Evolutionary conservation across 2,329 filamentous ascomycete genomes (phyloP).

Genomic region (Spiromastix sp.): DNA sequence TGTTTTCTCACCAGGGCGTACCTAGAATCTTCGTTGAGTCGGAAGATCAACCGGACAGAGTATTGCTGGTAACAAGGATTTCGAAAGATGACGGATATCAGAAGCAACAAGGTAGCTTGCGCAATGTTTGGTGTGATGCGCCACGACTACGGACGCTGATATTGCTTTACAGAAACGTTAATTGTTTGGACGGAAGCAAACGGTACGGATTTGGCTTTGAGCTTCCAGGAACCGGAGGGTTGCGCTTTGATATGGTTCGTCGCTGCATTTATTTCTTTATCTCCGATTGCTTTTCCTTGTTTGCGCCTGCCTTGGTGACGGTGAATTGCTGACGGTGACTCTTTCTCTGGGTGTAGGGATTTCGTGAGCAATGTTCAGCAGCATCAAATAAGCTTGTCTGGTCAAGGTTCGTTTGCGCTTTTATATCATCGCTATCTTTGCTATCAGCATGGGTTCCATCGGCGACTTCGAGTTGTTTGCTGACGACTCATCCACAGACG

Average conservation of each 20-base stretch:
- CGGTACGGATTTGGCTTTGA: constrained; percentile 91
- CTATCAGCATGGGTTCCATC: constrained; percentile 3
- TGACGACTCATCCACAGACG: constrained; percentile 53
- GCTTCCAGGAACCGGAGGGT: constrained; percentile 94
- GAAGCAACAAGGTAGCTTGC: constrained; percentile 93
- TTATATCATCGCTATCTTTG: not conserved
- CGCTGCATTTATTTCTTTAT: constrained; percentile 11
- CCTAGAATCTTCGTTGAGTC: constrained; percentile 84
- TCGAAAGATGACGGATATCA: constrained; percentile 93
- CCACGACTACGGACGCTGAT: constrained; percentile 14
- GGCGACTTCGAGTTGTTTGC: constrained; percentile 2
- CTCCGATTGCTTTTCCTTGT: not conserved
- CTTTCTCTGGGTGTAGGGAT: constrained; percentile 55
- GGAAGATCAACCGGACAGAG: constrained; percentile 76
- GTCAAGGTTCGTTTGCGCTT: constrained; percentile 53
- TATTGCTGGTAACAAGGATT: constrained; percentile 81
- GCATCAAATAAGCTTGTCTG: constrained; percentile 52
- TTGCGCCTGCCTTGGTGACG: not conserved
- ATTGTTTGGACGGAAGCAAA: constrained; percentile 96
- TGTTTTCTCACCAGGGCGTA: constrained; percentile 65
- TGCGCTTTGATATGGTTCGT: constrained; percentile 82
- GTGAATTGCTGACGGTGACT: constrained; percentile 1
- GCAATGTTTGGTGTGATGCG: too few relatives aligned
- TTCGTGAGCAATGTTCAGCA: constrained; percentile 83
- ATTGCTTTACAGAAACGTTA: constrained; percentile 62